Evolutionary conservation across 768 basidiomycete species (phyloP).

Genomic region (Heimioporus sp.): DNA sequence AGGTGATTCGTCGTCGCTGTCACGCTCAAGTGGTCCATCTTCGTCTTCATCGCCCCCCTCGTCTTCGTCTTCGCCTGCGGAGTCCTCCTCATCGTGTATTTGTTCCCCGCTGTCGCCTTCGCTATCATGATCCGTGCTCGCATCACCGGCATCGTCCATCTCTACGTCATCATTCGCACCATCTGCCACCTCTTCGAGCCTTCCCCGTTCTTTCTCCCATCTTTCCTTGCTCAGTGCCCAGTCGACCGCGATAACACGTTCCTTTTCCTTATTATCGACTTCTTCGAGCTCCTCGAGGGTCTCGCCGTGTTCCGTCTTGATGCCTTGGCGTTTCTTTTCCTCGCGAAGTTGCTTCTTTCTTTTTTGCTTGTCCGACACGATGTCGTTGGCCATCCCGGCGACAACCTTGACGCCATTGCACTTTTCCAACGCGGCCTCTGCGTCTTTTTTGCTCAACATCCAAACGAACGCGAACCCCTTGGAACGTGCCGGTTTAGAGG

Average conservation of each 20-base stretch:
- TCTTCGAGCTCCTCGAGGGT: constrained; percentile 35
- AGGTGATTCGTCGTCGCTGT: constrained; percentile 38
- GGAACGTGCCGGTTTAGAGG: constrained; percentile 33
- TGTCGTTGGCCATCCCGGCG: constrained; percentile 56
- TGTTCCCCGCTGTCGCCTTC: constrained; percentile 40
- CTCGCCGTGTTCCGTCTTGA: constrained; percentile 34
- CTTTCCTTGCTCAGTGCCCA: constrained; percentile 95
- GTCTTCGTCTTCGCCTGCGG: constrained; percentile 32
- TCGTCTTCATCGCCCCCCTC: constrained; percentile 30
- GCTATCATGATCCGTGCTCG: constrained; percentile 19
- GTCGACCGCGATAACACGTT: constrained; percentile 85
- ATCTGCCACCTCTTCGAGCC: constrained; percentile 37
- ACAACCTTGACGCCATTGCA: constrained; percentile 75
- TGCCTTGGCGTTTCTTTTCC: constrained; percentile 41
- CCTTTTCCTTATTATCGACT: constrained; percentile 37
- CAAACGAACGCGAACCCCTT: constrained; percentile 95
- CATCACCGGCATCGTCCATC: constrained; percentile 30
- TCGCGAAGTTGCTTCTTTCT: constrained; percentile 57
- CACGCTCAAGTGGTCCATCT: constrained; percentile 6
- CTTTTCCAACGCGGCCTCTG: constrained; percentile 74
- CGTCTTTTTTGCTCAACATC: constrained; percentile 85
- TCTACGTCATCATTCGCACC: constrained; percentile 31
- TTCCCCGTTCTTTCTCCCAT: constrained; percentile 79
- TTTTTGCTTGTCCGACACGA: constrained; percentile 65
- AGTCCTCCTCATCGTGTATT: constrained; percentile 41